phyloP scores from a whole-genome alignment of 805 yeast genomes.

The Saccharomycopsis vini region DNA sequence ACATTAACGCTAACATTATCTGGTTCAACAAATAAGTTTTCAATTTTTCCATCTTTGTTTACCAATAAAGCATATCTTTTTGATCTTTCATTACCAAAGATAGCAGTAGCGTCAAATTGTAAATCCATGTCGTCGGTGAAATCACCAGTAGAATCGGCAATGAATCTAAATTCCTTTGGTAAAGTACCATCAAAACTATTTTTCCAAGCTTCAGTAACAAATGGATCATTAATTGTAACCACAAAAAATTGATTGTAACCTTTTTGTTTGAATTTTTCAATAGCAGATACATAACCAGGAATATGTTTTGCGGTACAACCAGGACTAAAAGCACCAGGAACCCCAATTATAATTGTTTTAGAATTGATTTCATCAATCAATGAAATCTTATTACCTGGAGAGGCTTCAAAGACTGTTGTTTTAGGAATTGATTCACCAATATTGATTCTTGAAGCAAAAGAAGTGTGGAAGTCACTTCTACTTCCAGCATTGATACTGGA shows the following conservation, averaged over 20 bases:
- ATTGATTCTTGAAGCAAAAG: slow-evolving; percentile 24
- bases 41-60: slow-evolving; percentile 49
- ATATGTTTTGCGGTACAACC: slow-evolving; percentile 66
- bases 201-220: slow-evolving; percentile 79
- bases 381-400: slow-evolving; percentile 11
- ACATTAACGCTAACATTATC: slow-evolving; percentile 64
- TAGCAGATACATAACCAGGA: slow-evolving; percentile 57
- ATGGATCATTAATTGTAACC: slow-evolving; percentile 79
- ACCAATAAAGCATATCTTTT: slow-evolving; percentile 70
- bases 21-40: slow-evolving; percentile 64
- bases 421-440: slow-evolving; percentile 60
- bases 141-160: slow-evolving; percentile 76
- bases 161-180: slow-evolving; percentile 38
- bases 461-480: slow-evolving; percentile 5
- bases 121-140: slow-evolving; percentile 59
- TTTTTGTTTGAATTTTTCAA: slow-evolving; percentile 46
- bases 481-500: background rate
- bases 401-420: slow-evolving; percentile 29
- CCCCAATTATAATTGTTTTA: slow-evolving; percentile 47
- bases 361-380: slow-evolving; percentile 30
- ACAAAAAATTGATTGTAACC: slow-evolving; percentile 60
- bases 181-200: slow-evolving; percentile 33
- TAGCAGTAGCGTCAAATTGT: slow-evolving; percentile 62
- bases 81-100: slow-evolving; percentile 71
- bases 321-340: slow-evolving; percentile 76